phyloP scores from a whole-genome alignment of 129 eudicot species.

The Saussurea involucrata region DNA sequence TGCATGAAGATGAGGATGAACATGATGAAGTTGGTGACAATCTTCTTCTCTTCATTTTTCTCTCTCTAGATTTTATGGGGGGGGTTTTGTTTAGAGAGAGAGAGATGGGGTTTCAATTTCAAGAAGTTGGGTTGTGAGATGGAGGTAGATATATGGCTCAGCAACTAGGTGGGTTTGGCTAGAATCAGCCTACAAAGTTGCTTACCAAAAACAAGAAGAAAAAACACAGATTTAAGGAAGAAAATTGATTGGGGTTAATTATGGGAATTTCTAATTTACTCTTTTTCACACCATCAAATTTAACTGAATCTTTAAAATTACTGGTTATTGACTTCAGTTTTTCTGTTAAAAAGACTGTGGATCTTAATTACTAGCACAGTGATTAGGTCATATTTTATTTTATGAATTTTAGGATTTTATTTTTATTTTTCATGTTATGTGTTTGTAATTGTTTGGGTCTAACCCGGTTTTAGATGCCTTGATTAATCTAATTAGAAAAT shows the following conservation, averaged over 20 bases:
- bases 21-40: conserved; percentile 47
- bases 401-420: neutral
- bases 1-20: conserved; percentile 69
- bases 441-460: neutral
- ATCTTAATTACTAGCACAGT: neutral
- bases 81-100: neutral
- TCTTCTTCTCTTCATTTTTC: conserved; percentile 39
- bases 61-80: conserved; percentile 11
- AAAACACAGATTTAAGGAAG: conserved; percentile 25
- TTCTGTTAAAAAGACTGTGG: neutral
- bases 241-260: conserved; percentile 22
- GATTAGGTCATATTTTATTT: neutral
- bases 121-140: conserved; percentile 19
- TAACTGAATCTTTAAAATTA: neutral
- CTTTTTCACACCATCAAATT: neutral
- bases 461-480: too few species aligned
- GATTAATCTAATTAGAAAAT: too few species aligned
- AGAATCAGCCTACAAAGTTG: conserved; percentile 49
- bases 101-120: neutral
- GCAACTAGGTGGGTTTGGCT: conserved; percentile 40
- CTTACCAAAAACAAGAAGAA: conserved; percentile 51
- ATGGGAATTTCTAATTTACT: conserved; percentile 6
- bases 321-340: neutral
- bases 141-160: conserved; percentile 28
- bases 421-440: too few species aligned